Evolutionary conservation across 202 grass and related monocot species (phyloP).

Genomic region (Bolboschoenoplectus hybrid): DNA sequence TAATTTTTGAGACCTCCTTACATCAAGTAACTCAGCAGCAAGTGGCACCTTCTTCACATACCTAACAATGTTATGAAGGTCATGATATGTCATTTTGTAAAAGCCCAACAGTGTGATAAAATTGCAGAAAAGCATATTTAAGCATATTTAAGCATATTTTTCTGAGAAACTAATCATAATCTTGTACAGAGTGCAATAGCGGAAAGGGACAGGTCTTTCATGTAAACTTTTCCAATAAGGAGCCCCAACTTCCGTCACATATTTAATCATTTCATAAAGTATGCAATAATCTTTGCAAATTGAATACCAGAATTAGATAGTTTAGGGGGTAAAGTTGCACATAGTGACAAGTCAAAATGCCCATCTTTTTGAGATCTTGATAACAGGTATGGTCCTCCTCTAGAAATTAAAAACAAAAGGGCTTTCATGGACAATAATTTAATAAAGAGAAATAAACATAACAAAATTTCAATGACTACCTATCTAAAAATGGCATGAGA

Average conservation of each 20-base stretch:
- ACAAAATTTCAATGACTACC: conserved; percentile 49
- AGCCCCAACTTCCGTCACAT: neutral
- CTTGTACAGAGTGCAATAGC: neutral
- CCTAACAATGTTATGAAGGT: conserved; percentile 44
- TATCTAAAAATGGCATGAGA: conserved; percentile 97
- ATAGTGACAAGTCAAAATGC: neutral
- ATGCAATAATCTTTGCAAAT: neutral
- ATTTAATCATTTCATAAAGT: conserved; percentile 9
- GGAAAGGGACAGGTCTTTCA: neutral
- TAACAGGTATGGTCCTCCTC: neutral
- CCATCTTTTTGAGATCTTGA: neutral
- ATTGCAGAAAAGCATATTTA: conserved; percentile 21
- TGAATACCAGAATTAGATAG: conserved; percentile 1
- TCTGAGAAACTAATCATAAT: neutral
- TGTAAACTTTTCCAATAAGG: neutral
- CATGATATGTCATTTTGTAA: conserved; percentile 12
- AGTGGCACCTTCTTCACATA: conserved; percentile 92
- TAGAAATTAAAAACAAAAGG: neutral
- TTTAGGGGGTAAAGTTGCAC: neutral
- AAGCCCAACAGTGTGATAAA: conserved; percentile 11
- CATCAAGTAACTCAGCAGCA: conserved; percentile 89
- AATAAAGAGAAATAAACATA: conserved; percentile 4
- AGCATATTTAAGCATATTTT: neutral
- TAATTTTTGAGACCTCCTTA: conserved; percentile 86
- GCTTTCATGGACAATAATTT: neutral